These are phyloP conservation scores for Volvox africanus DNA, from an alignment of 139 green algal species.

Conservation along the genomic window DNA sequence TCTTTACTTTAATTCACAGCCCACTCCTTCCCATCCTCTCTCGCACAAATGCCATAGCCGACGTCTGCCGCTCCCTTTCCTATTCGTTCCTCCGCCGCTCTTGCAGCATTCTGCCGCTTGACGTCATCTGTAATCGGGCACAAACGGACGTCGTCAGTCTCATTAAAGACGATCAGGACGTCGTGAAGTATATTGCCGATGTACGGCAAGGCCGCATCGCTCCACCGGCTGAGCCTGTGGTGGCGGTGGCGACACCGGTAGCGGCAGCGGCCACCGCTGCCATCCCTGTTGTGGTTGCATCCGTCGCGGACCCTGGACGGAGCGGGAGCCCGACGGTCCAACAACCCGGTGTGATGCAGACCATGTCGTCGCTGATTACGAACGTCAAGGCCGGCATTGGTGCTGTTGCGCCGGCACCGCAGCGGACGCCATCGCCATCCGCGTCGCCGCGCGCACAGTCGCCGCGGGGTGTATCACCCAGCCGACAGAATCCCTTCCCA, in stretches of 20 bases:
- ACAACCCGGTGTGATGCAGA: background rate
- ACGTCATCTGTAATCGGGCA: conserved; percentile 41
- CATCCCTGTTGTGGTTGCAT: background rate
- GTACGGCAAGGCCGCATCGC: conserved; percentile 4
- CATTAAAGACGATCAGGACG: conserved; percentile 16
- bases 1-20: too few relatives aligned
- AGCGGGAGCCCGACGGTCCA: background rate
- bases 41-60: too few relatives aligned
- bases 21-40: too few relatives aligned
- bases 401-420: conserved; percentile 22
- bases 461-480: background rate
- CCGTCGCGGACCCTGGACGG: background rate
- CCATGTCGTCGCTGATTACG: background rate
- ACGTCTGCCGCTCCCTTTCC: background rate
- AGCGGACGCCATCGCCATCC: background rate
- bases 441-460: background rate
- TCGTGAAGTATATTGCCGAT: conserved; percentile 12
- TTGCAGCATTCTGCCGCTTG: conserved; percentile 42
- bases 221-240: background rate
- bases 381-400: conserved; percentile 31
- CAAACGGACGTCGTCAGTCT: conserved; percentile 37
- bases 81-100: background rate
- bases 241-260: background rate
- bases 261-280: background rate
- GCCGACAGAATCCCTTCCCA: conserved; percentile 5